Evolutionary conservation across 2,329 filamentous ascomycete species (phyloP), one percentile per base, ranked within the genome.

Genomic region (Neofusicoccum cordaticola): DNA sequence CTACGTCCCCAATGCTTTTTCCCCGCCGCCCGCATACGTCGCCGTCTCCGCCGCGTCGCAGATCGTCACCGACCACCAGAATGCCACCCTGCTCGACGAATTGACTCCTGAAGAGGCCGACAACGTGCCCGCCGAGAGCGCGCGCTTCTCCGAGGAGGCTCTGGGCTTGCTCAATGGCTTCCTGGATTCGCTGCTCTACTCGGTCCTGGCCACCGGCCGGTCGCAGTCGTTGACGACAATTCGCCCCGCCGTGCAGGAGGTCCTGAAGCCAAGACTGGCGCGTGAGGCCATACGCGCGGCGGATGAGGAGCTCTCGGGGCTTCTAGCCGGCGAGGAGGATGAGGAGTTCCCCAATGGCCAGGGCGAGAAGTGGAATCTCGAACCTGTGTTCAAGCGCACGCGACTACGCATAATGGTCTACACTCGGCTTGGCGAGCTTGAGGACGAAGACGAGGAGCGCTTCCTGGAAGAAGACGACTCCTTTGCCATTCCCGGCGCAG

Each of bases 351-450:
- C 72, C 4, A 61, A 70, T 9, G 65, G 71, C 13, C 69, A 74
- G 41, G 68, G 68, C 8, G 68, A 80, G 11, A 87, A 90, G 69
- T 98, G 94, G 87, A 93, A 98, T 74, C 81, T 96, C n/a, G 91
- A 97, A 74, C 84, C 93, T 64, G 89, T 93, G 17, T 99, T 95
- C 93, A 97, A 96, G 80, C 86, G 95, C 69, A 95, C 93, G 0
- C 88, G 95, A 63, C 80, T 99, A 71, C 88, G 95, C 66, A 97
- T 95, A 76, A 99, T 99, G 95, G 94, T 99, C 22, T 98, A 98
- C 76, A 98, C 93, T 8, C 93, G 95, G 8, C 82, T 99, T 6
- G 95, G 95, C 50, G 94, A 99, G 73, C 88, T 99, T 85, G 96
- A 99, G 77, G 95, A 99, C 79, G 93, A 98, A 69, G 95, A 99